Base-by-base conservation (phyloP, 2,329 filamentous ascomycete species). In the Chaetomiaceae sp. region DNA sequence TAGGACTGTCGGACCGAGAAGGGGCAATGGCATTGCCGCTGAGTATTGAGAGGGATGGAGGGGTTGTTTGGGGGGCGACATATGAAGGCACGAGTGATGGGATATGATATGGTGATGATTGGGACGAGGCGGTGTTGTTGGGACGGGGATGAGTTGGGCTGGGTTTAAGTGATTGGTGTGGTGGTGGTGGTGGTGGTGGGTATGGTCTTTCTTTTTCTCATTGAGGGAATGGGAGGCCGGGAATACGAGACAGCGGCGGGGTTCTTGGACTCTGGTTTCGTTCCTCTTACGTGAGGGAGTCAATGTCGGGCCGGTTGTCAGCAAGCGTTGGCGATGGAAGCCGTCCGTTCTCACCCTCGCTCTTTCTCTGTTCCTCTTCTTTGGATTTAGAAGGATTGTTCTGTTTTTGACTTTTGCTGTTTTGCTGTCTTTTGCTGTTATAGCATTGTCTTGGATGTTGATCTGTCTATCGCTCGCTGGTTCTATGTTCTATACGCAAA, bases 21-120 rank as follows among this genome's bases (percentile, higher is more conserved):
- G 40, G 42, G 47, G 47, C 51, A 47, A 54, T 55, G 10, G 56
- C 55, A 55, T 58, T 30, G 49, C 51, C 40, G 55, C 27, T 37
- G 58, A 57, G 54, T 51, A 60, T 40, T n/a, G n/a, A n/a, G 54
- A 52, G 45, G 34, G 23, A 23, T 4, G 44, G 43, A 47, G 44
- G 47, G 37, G 33, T 51, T 35, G 41, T 43, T 52, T 35, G 33
- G 42, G 17, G 37, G 9, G 41, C 10, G 27, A 39, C 31, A 47
- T 41, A 53, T 43, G 53, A 48, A 43, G 37, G 20, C 25, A 48
- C 51, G 50, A 44, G 5, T 37, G 43, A 39, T 27, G 27, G 40
- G 17, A 48, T 33, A 47, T 44, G 42, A 46, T n/a, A n/a, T 38
- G 27, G 45, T 19, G 47, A 23, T 35, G 41, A 52, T 17, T 51